Evolutionary conservation across 1,139 yeast genomes (phyloP).

Genomic region (Lodderomyces margitis): DNA sequence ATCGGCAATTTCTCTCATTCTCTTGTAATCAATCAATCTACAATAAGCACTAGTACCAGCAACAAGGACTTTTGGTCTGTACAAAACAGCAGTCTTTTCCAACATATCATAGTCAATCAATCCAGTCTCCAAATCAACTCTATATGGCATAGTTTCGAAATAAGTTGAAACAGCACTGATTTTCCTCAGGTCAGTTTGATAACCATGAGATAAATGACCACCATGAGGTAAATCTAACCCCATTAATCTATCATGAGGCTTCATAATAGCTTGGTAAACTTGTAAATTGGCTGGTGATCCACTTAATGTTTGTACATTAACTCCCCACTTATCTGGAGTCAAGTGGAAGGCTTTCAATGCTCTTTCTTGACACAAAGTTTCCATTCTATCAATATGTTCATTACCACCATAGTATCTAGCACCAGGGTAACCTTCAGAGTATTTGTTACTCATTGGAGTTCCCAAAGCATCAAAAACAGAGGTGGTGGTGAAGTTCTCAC

Average conservation of each 20-base stretch:
- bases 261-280: conserved; percentile 92
- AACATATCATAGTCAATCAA: conserved; percentile 92
- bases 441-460: conserved; percentile 92
- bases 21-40: conserved; percentile 89
- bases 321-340: conserved; percentile 91
- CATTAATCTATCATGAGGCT: conserved; percentile 94
- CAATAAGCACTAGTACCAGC: conserved; percentile 99
- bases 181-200: conserved; percentile 93
- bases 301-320: conserved; percentile 91
- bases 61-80: conserved; percentile 92
- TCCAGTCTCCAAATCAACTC: conserved; percentile 88
- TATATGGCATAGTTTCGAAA: conserved; percentile 98
- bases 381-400: conserved; percentile 93
- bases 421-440: conserved; percentile 87
- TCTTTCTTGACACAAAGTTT: conserved; percentile 85
- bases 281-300: conserved; percentile 98
- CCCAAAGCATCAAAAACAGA: conserved; percentile 97
- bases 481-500: conserved; percentile 95
- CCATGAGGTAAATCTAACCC: conserved; percentile 98
- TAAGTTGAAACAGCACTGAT: conserved; percentile 95
- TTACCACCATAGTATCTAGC: conserved; percentile 90
- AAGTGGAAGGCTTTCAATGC: conserved; percentile 85
- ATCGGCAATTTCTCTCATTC: conserved; percentile 96
- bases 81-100: conserved; percentile 83
- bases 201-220: conserved; percentile 97